Evolutionary conservation across 345 rosid genomes (phyloP).

Genomic region (Euphorbia pulcherrima): DNA sequence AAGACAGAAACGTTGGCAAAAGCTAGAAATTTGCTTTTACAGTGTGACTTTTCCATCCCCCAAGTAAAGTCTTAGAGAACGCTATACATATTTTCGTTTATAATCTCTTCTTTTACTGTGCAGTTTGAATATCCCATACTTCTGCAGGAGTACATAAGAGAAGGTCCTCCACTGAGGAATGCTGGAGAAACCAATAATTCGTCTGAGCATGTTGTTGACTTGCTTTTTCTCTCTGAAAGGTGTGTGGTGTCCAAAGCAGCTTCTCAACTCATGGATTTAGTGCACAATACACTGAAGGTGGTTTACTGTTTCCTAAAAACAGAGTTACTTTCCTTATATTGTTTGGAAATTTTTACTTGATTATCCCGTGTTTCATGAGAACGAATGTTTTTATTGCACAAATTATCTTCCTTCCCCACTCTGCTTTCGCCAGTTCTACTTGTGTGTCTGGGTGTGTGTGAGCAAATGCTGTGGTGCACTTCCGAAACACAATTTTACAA

Average conservation of each 20-base stretch:
- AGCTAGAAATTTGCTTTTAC: slow-evolving; percentile 76
- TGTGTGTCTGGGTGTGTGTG: not conserved
- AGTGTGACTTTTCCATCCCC: slow-evolving; percentile 69
- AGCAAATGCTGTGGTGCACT: not conserved
- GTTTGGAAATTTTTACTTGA: not conserved
- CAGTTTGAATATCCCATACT: slow-evolving; percentile 15
- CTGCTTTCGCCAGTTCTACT: not conserved
- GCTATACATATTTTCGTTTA: slow-evolving; percentile 7
- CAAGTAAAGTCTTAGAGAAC: slow-evolving; percentile 46
- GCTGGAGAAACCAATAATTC: slow-evolving; percentile 32
- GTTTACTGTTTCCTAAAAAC: not conserved
- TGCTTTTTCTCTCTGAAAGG: slow-evolving; percentile 73
- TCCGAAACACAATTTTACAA: not conserved
- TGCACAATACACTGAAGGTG: slow-evolving; percentile 79
- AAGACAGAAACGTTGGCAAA: slow-evolving; percentile 77
- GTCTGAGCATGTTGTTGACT: slow-evolving; percentile 53
- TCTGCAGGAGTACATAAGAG: slow-evolving; percentile 51
- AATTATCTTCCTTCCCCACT: not conserved
- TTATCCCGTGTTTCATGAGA: not conserved
- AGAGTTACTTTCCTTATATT: not conserved
- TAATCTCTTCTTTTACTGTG: slow-evolving; percentile 14
- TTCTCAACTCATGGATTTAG: slow-evolving; percentile 72
- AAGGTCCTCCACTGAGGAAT: slow-evolving; percentile 28
- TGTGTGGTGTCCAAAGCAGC: slow-evolving; percentile 84
- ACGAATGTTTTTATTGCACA: not conserved